Base-by-base conservation (phyloP, 768 basidiomycete species). In the Lactarius sanguifluus region DNA sequence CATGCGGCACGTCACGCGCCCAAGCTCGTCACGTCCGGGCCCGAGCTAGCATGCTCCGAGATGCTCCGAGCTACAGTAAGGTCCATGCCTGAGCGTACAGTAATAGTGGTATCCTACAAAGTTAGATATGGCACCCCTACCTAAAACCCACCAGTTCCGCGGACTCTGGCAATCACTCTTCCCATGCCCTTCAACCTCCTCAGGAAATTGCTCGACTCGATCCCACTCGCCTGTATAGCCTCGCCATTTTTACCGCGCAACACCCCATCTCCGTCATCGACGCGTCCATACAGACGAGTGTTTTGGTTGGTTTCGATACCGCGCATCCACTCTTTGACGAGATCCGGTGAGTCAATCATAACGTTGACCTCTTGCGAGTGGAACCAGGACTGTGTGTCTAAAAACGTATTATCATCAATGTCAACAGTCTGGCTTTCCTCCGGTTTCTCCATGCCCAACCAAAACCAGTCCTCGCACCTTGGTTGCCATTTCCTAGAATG, bases 401-500 rank as follows among this genome's bases (percentile, higher is more conserved):
- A 16, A 16, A 8, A 40, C 9, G 38, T 34, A 10, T 20, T 45
- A 23, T 12, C 45, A 23, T 12, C n/a, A 13, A 57, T 32, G 47
- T 6, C 64, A 50, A 36, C 75, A 55, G 67, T 60, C 55, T 16
- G 32, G 28, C 28, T 10, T 34, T 59, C n/a, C 41, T 59, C 20
- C 47, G 12, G n/a, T 50, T 50, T 15, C 23, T 47, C 12, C 16
- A 34, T 5, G 16, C 5, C 10, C 12, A 32, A 45, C 30, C 28
- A 20, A 6, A 43, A 55, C 41, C 18, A 57, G 15, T 28, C 41
- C 38, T 70, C 74, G 61, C 64, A 81, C 82, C 84, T 73, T 89
- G 87, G 74, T 89, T 90, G 30, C 89, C 88, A 69, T 86, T 90
- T 10, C 89, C 89, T 23, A 81, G 79, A 66, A 91, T 89, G 16